phyloP scores from a whole-genome alignment of 768 basidiomycete species.

The Leccinum uliginosum region DNA sequence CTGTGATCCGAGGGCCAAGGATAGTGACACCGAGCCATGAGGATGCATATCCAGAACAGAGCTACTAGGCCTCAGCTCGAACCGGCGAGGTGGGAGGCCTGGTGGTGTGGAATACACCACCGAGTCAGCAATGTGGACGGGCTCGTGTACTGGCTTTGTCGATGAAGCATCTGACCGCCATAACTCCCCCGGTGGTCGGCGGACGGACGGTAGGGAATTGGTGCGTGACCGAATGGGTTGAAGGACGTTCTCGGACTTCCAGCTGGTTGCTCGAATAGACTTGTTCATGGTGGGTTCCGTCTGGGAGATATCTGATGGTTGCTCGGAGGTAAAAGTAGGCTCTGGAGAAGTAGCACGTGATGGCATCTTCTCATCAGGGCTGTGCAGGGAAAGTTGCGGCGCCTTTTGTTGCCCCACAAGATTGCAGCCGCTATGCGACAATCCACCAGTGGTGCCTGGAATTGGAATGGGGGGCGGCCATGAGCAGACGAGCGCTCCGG shows the following conservation, averaged over 20 bases:
- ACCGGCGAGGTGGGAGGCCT: constrained; percentile 15
- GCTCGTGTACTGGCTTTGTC: constrained; percentile 1
- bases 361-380: constrained; percentile 2
- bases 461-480: constrained; percentile 22
- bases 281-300: constrained; percentile 3
- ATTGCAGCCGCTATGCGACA: background rate
- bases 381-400: constrained; percentile 8
- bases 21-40: constrained; percentile 16
- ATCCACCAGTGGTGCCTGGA: background rate
- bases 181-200: constrained; percentile 16
- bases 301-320: constrained; percentile 1
- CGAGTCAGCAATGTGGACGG: background rate
- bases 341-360: constrained; percentile 8
- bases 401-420: constrained; percentile 1
- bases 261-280: constrained; percentile 3
- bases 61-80: constrained; percentile 7
- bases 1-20: constrained; percentile 26
- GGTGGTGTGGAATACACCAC: constrained; percentile 16
- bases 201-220: constrained; percentile 11
- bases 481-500: constrained; percentile 11
- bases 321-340: constrained; percentile 11
- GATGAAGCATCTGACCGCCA: constrained; percentile 19
- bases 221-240: constrained; percentile 17
- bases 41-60: constrained; percentile 4
- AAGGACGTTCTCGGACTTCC: constrained; percentile 19